Evolutionary conservation across 495 filamentous ascomycete species (phyloP), one percentile per base, ranked within the genome.

Genomic region (Xylaria castorea): DNA sequence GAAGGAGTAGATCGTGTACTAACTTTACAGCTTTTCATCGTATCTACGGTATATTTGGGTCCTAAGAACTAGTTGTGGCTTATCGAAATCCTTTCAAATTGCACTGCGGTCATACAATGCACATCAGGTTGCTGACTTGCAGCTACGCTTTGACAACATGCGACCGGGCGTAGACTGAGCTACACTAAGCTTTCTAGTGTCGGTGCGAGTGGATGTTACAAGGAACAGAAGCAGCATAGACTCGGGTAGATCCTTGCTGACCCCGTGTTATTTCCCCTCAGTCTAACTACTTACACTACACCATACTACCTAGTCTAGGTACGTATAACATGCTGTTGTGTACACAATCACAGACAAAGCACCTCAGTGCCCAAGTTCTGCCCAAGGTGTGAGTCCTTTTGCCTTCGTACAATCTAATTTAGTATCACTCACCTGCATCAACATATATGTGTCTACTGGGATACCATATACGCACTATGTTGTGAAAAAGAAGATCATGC

Each of bases 71-170:
- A 30, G 53, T 57, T 1, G 25, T 57, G 11, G 53, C 27, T 18
- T 32, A 12, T 61, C 18, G 20, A 61, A 22, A 34, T 34, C 32
- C 34, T 38, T 61, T 38, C 58, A 14, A 60, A 4, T 12, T 34
- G 16, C 58, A 5, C 30, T n/a, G 55, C 32, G 55, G 30, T 9
- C 55, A 36, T 60, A 57, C 53, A 60, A 60, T 60, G 55, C 60
- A 62, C 32, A 62, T 38, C 60, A 62, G 3, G 7, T 60, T 38
- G 38, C 61, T 63, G 64, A 66, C 27, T 44, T 65, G 62, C 62
- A 65, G 62, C 62, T 4, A 1, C 25, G 62, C 62, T 25, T 65
- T 12, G 42, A 46, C 22, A 16, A 20, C n/a, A 34, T 34, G n/a
- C n/a, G 22, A 42, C 25, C 20, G 9, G 32, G 20, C 58, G 38